These are phyloP conservation scores for Fusarium redolens DNA, from an alignment of 2,329 filamentous ascomycete species.

Conservation along the genomic window DNA sequence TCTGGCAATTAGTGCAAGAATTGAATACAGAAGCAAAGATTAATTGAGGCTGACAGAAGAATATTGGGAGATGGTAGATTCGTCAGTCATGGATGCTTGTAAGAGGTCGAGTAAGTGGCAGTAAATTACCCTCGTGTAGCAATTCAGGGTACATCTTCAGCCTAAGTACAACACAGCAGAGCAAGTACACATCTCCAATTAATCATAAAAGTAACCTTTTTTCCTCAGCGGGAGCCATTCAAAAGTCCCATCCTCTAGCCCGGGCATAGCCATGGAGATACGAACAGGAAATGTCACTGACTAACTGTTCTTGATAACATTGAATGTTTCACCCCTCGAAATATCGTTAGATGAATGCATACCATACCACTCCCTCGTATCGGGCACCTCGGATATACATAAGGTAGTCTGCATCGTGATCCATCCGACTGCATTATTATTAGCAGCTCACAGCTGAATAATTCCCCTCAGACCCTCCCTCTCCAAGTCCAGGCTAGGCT, in stretches of 20 bases:
- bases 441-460: background rate
- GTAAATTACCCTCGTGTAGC: background rate
- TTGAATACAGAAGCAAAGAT: background rate
- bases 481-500: background rate
- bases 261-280: background rate
- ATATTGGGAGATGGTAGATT: background rate
- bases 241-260: background rate
- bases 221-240: conserved; percentile 6
- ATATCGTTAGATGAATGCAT: conserved; percentile 6
- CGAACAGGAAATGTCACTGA: background rate
- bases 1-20: background rate
- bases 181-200: background rate
- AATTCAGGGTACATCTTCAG: background rate
- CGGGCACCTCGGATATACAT: background rate
- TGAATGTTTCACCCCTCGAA: conserved; percentile 1
- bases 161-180: background rate
- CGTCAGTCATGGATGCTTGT: background rate
- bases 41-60: background rate
- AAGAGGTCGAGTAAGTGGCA: background rate
- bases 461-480: conserved; percentile 11
- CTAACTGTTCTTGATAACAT: background rate
- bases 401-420: background rate
- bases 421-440: background rate
- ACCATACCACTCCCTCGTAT: background rate
- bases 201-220: conserved; percentile 8